These are phyloP conservation scores for Pseudozyma pruni DNA, from an alignment of 1,284 basidiomycete genomes.

Conservation along the genomic window DNA sequence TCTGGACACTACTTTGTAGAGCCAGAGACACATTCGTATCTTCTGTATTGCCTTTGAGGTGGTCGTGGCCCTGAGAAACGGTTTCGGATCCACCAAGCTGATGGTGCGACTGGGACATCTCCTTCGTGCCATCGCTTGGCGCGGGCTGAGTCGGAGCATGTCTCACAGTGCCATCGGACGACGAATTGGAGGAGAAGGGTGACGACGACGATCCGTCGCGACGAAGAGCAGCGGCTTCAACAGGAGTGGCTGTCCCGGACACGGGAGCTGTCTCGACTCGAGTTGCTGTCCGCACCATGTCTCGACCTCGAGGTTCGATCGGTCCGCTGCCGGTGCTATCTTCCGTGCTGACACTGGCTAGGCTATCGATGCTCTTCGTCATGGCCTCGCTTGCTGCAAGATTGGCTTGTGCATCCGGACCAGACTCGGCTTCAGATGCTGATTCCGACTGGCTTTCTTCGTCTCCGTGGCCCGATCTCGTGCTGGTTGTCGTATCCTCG, in stretches of 20 bases:
- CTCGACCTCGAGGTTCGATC: constrained; percentile 35
- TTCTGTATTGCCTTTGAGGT: constrained; percentile 6
- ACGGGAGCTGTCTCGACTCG: constrained; percentile 13
- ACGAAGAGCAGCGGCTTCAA: not conserved
- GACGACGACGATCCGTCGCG: constrained; percentile 9
- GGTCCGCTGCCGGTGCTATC: constrained; percentile 10
- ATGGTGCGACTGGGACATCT: constrained; percentile 30
- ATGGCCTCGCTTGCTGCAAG: constrained; percentile 1
- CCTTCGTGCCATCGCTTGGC: constrained; percentile 1
- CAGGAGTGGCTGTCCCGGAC: constrained; percentile 10
- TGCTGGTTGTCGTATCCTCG: not conserved
- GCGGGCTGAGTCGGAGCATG: constrained; percentile 17
- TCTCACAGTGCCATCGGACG: constrained; percentile 33
- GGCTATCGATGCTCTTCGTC: constrained; percentile 31
- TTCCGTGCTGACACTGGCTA: constrained; percentile 15
- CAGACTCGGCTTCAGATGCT: constrained; percentile 13
- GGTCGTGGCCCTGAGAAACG: too few relatives aligned
- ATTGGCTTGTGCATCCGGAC: too few relatives aligned
- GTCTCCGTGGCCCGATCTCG: not conserved
- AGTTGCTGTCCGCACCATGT: constrained; percentile 44
- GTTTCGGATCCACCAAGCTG: too few relatives aligned
- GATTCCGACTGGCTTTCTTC: constrained; percentile 21
- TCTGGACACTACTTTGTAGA: not conserved
- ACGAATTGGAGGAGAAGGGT: constrained; percentile 16
- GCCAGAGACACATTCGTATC: not conserved